Evolutionary conservation across 140 eudicot genomes (phyloP).

Genomic region (Eryngium alpinum): DNA sequence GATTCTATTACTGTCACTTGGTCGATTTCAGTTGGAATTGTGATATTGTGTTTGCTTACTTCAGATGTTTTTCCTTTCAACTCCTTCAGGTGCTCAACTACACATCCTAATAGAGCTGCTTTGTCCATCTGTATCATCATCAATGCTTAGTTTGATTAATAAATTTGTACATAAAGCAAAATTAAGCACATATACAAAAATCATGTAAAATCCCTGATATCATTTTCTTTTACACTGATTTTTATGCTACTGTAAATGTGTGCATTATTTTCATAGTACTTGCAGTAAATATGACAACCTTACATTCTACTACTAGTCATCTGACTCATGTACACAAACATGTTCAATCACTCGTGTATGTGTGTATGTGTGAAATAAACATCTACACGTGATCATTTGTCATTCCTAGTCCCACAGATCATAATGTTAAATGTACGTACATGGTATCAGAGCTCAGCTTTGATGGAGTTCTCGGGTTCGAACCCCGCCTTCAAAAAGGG

Average conservation of each 20-base stretch:
- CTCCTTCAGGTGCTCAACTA: constrained; percentile 56
- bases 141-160: neutral
- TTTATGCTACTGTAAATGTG: no score
- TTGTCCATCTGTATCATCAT: constrained; percentile 68
- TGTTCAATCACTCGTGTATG: neutral
- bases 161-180: neutral
- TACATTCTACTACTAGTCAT: neutral
- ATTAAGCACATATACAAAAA: no score
- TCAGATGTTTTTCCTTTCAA: constrained; percentile 44
- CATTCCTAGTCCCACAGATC: neutral
- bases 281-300: neutral
- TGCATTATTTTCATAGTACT: no score
- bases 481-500: no score
- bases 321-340: neutral
- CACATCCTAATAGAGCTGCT: constrained; percentile 73
- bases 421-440: neutral
- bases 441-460: no score
- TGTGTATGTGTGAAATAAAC: neutral
- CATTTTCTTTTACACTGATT: no score
- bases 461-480: no score
- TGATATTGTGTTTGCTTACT: constrained; percentile 32
- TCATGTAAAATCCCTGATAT: no score
- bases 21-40: constrained; percentile 54
- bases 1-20: constrained; percentile 38
- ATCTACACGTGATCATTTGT: constrained; percentile 10